Conservation (phyloP, 2,329 filamentous ascomycete species). For the Colletotrichum nymphaeae region DNA sequence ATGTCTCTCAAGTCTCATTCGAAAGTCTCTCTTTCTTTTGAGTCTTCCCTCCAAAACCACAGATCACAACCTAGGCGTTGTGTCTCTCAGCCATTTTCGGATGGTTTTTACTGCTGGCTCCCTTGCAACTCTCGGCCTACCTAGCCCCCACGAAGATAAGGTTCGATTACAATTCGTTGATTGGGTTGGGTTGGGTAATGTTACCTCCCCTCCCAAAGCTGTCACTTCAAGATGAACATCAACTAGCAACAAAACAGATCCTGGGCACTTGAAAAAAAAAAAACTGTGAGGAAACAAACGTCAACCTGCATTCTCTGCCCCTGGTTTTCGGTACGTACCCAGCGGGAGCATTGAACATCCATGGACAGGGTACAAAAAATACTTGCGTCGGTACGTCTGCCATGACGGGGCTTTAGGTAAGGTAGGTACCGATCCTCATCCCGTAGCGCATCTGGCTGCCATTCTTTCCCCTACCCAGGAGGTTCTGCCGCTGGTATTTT, state of each 20-base stretch:
- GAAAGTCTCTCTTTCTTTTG: not conserved
- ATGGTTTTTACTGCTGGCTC: not conserved
- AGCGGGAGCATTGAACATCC: not conserved
- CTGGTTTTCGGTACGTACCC: not conserved
- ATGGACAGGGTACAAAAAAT: not conserved
- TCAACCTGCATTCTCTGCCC: constrained; percentile 4
- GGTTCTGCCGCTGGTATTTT: constrained; percentile 25
- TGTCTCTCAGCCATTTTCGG: not conserved
- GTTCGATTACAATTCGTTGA: not conserved
- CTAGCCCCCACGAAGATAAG: not conserved
- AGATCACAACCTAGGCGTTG: not conserved
- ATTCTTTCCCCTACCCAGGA: not conserved
- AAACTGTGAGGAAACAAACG: constrained; percentile 25
- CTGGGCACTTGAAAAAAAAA: not conserved
- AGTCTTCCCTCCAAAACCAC: not conserved
- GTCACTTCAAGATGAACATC: not conserved
- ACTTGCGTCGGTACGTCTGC: not conserved
- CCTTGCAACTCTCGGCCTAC: not conserved
- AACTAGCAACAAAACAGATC: not conserved
- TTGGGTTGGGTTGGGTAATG: constrained; percentile 1
- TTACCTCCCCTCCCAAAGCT: not conserved
- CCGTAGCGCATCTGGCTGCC: not conserved
- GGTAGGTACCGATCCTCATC: constrained; percentile 5
- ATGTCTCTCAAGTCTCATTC: not conserved
- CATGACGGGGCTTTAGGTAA: not conserved